Percentiles rank a stretch among this genome's conserved stretches.
phyloP scores from a whole-genome alignment of 768 basidiomycete species.

The Podaxis sp. region DNA sequence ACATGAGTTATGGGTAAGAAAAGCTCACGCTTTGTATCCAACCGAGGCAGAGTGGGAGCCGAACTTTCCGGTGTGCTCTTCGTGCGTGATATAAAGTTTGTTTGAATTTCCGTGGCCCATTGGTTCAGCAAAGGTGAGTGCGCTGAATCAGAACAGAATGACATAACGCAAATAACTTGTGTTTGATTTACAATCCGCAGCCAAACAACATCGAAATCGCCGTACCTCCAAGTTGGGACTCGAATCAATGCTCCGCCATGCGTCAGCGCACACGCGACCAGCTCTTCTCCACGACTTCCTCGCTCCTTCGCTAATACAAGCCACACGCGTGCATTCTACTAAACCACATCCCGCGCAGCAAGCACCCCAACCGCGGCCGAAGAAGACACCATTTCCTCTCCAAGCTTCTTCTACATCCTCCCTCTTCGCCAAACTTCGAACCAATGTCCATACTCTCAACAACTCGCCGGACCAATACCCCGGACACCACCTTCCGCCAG shows the following conservation, averaged over 20 bases:
- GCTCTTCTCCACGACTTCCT: constrained; percentile 5
- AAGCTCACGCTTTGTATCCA: constrained; percentile 63
- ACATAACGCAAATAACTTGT: background rate
- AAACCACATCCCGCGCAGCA: background rate
- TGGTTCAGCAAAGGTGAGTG: constrained; percentile 8
- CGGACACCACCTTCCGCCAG: constrained; percentile 10
- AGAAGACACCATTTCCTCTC: constrained; percentile 1
- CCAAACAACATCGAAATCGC: constrained; percentile 2
- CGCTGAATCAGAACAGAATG: background rate
- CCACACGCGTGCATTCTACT: background rate
- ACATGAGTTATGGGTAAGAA: constrained; percentile 1
- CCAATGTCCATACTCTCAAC: background rate
- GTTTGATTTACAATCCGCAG: background rate
- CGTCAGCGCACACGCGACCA: background rate
- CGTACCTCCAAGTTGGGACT: background rate
- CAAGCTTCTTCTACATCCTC: constrained; percentile 1
- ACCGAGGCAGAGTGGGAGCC: constrained; percentile 80
- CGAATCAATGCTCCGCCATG: constrained; percentile 5
- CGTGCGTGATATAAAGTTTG: constrained; percentile 87
- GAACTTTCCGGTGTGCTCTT: constrained; percentile 76
- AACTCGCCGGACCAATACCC: background rate
- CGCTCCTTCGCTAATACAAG: background rate
- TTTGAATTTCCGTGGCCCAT: constrained; percentile 88
- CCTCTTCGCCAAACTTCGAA: constrained; percentile 7
- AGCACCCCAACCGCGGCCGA: background rate